Evolutionary conservation across 2,329 filamentous ascomycete genomes (phyloP), one percentile per base, ranked within the genome.

Genomic region (Neofusicoccum laricinum): DNA sequence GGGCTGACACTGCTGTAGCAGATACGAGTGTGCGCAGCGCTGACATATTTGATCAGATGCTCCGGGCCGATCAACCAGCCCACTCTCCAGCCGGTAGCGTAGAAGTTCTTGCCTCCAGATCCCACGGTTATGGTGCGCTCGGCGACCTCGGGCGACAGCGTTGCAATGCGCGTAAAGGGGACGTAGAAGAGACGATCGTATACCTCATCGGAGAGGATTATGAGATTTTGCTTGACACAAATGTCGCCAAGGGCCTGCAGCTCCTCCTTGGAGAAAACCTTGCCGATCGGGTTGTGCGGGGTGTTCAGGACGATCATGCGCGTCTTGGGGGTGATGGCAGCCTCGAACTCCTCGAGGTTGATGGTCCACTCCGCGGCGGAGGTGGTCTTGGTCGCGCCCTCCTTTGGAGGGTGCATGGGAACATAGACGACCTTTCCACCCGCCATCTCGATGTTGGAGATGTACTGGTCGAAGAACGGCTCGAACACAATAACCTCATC

Each of bases 401-500:
- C 88, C 68, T 86, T 84, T 10, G 95, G 95, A 32, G 95, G 94
- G 67, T 95, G 91, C 75, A 99, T 83, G n/a, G 95, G 93, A 25
- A 98, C 94, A 75, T 97, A 98, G 70, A 94, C 90, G 68, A 98
- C 92, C 75, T 90, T 96, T 69, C 95, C 95, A 59, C 95, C 95
- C 0, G 95, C 89, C 93, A 99, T 98, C 78, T 97, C 91, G 68
- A 99, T 98, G 79, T 99, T 99, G 82, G 90, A 93, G 69, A 99
- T 96, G 77, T 98, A 96, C 88, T 99, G 95, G 79, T 99, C 95
- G 76, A 98, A 99, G 80, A 97, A 99, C 11, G 95, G 95, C 81
- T 99, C 95, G 76, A 99, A 97, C 64, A 99, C 86, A 69, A 99
- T 97, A 69, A 97, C 95, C 78, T 99, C 95, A 74, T 99, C 95